Conservation (phyloP, 2,329 filamentous ascomycete species). For the Aspergillus phoenicis region DNA sequence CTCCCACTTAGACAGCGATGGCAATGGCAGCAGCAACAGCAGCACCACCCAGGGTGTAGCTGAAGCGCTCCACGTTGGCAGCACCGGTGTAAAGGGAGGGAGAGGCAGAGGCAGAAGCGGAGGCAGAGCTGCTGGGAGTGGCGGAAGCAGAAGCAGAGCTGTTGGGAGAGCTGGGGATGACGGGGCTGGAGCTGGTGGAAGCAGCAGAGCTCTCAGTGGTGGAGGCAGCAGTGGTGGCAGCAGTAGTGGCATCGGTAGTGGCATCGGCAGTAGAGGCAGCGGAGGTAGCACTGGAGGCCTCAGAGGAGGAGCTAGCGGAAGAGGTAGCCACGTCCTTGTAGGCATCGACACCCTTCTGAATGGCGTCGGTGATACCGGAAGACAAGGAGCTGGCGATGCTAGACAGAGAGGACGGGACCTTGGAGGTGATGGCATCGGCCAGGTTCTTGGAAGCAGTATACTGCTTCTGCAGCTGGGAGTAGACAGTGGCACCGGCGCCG, state of each 20-base stretch:
- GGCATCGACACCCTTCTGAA: constrained; percentile 35
- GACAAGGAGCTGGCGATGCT: constrained; percentile 30
- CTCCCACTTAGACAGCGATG: constrained; percentile 15
- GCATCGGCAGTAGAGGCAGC: constrained; percentile 5
- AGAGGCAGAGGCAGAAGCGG: constrained; percentile 2
- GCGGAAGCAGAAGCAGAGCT: constrained; percentile 3
- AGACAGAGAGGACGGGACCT: constrained; percentile 32
- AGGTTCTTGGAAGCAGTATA: constrained; percentile 30
- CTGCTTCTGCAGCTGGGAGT: constrained; percentile 30
- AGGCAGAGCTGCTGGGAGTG: constrained; percentile 5
- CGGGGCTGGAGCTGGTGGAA: constrained; percentile 16
- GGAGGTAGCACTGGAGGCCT: constrained; percentile 5
- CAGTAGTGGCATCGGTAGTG: constrained; percentile 9
- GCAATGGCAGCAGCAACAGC: constrained; percentile 17
- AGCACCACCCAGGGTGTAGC: constrained; percentile 10
- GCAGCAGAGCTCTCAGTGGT: constrained; percentile 6
- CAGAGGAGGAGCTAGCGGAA: background rate
- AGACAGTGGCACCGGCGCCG: constrained; percentile 25
- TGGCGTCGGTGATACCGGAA: constrained; percentile 33
- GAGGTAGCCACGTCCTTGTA: constrained; percentile 24
- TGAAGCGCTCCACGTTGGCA: constrained; percentile 17
- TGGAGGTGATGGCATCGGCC: constrained; percentile 30
- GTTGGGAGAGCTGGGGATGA: constrained; percentile 3
- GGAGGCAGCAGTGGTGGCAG: constrained; percentile 8
- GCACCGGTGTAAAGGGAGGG: constrained; percentile 17